A percentile compares a stretch with the other conserved stretches of the same genome.
These are phyloP conservation scores for Periconia digitata DNA, from an alignment of 2,329 filamentous ascomycete species.

Conservation along the genomic window DNA sequence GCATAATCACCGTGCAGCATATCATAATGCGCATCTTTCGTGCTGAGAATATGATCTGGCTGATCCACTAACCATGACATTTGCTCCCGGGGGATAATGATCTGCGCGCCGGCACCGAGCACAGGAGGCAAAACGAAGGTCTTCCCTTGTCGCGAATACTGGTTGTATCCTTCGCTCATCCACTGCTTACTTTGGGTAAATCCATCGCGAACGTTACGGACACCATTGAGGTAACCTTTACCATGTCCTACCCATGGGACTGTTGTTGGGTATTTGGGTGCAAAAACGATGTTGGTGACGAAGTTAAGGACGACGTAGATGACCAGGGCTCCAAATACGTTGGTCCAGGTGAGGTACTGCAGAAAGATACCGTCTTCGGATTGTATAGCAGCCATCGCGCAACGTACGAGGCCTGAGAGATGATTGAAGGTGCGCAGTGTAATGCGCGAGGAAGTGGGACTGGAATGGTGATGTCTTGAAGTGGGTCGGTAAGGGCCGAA, in stretches of 20 bases:
- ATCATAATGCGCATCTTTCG: conserved; percentile 42
- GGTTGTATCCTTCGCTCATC: conserved; percentile 22
- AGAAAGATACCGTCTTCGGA: not conserved
- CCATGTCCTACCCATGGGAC: conserved; percentile 30
- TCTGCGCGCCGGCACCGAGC: conserved; percentile 25
- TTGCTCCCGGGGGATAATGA: conserved; percentile 39
- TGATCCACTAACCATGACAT: conserved; percentile 47
- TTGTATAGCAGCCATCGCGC: not conserved
- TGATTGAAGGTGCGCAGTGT: too few species aligned
- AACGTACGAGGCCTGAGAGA: not conserved
- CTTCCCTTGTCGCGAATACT: conserved; percentile 26
- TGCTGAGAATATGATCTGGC: conserved; percentile 44
- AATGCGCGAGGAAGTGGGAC: too few species aligned
- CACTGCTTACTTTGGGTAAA: conserved; percentile 25
- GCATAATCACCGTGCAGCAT: conserved; percentile 42
- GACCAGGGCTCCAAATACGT: conserved; percentile 10
- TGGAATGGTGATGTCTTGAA: too few species aligned
- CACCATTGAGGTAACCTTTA: conserved; percentile 20
- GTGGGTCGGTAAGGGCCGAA: too few species aligned
- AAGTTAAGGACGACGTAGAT: conserved; percentile 21
- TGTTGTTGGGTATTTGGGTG: conserved; percentile 17
- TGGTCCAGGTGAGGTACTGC: conserved; percentile 8
- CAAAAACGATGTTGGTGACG: conserved; percentile 13
- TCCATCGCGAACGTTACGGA: conserved; percentile 20
- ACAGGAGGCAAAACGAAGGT: conserved; percentile 29